These are phyloP conservation scores for Fraxinus xanthoxyloides DNA, from an alignment of 305 asterid species.

Conservation along the genomic window DNA sequence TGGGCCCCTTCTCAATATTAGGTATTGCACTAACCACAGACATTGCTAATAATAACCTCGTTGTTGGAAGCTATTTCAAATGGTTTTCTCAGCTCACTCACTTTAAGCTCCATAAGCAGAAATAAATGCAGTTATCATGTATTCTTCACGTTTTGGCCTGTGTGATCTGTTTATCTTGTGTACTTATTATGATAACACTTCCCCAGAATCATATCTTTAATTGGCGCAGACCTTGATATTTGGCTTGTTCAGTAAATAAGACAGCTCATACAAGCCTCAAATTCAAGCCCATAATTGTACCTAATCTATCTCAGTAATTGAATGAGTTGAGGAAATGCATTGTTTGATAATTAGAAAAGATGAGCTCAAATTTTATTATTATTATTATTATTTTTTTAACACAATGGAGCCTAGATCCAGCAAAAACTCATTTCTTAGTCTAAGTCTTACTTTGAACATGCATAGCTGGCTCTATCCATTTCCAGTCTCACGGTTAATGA, in stretches of 20 bases:
- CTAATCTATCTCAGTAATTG: neutral
- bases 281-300: neutral
- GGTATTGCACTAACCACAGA: conserved; percentile 21
- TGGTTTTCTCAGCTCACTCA: neutral
- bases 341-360: neutral
- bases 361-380: neutral
- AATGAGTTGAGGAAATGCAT: neutral
- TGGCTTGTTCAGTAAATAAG: neutral
- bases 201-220: neutral
- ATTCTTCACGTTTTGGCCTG: neutral
- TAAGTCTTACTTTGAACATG: neutral
- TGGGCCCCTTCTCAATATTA: neutral
- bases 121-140: neutral
- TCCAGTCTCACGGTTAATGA: neutral
- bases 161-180: neutral
- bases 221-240: neutral
- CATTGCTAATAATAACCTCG: neutral
- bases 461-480: neutral
- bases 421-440: neutral
- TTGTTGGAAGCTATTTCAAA: neutral
- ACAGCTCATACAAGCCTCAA: neutral
- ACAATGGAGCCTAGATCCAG: neutral
- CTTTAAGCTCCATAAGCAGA: neutral
- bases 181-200: neutral
- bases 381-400: neutral